Base-by-base conservation (phyloP, 1,139 yeast species). In the Scheffersomyces parashehatae region DNA sequence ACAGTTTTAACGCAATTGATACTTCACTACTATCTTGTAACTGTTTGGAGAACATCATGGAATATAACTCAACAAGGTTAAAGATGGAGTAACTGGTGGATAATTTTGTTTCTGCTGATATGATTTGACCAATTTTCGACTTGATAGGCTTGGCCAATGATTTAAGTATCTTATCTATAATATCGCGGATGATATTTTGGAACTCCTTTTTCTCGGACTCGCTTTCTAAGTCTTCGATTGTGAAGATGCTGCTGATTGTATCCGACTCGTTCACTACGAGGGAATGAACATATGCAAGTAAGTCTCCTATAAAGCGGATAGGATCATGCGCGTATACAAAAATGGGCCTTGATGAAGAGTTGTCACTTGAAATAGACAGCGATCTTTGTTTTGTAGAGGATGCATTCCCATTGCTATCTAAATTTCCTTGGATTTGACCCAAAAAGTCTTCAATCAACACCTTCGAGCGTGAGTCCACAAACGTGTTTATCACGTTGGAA, bases 181-280 rank as follows among this genome's bases (percentile, higher is more conserved):
- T 65, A 15, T 65, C 65, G n/a, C 61, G 56, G 14, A 64, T 59
- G 3, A 68, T 56, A 8, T 56, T 54, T 5, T 61, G 53, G 33
- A 64, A 59, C 35, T 58, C 60, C 14, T 38, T 38, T 35, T 33
- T 49, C 28, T 49, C 50, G 12, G 46, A 14, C 6, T 52, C 52
- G 12, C 45, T 49, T 26, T 52, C 58, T 28, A 48, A 36, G 3
- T 54, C 54, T 4, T 56, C 60, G 7, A 59, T 43, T 7, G 62
- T 56, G 47, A 74, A 71, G 3, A 74, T 62, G 33, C 64, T 75
- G 6, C 77, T 75, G 12, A 93, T 75, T 31, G 85, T 75, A 59
- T 95, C 99, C 32, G 82, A 76, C 62, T 95, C 99, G 62, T 88
- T 88, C 4, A 90, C 96, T 30, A 91, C 83, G n/a, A 89, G 77